Evolutionary conservation across 1,139 yeast genomes (phyloP), one percentile per base, ranked within the genome.

Genomic region (Meyerozyma athensensis): DNA sequence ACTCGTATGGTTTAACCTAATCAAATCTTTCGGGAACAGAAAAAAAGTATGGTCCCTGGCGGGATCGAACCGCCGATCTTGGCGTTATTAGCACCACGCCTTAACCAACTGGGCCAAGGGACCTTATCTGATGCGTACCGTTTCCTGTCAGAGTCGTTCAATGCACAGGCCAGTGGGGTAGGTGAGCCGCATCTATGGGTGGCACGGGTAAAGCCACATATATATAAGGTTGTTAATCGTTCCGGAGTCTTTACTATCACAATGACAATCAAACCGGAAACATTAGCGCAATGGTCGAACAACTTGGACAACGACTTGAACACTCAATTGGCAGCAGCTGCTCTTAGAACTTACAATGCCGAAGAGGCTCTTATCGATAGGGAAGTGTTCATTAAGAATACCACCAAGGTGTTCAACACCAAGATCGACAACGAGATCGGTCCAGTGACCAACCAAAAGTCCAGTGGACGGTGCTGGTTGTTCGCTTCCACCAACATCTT

Each of bases 21-120:
- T n/a, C n/a, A n/a, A n/a, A n/a, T n/a, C n/a, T n/a, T n/a, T n/a
- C 26, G 7, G 12, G 12, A 9, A 23, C 10, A 23, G 13, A 5
- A 23, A 26, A 26, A 26, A 10, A 24, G 4, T 14, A 26, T 26
- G 31, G 31, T 26, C 31, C 31, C 31, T 26, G 31, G 31, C 31
- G 31, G 64, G 63, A 58, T 59, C 65, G 65, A 59, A 60, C 63
- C 54, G 64, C 61, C 56, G 64, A 61, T 61, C 66, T 60, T 54
- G 65, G 66, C 66, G 67, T 61, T 59, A 61, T 63, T 59, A 59
- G 63, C 63, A 58, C 63, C 62, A 53, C 63, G 63, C 63, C 63
- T 58, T 59, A 56, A 59, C 63, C 63, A 59, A 59, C 63, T 59
- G 61, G 63, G 63, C 63, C 63, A 59, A 58, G 63, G 61, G 61